Conservation (phyloP, 768 basidiomycete species). For the Auricularia heimuer region DNA sequence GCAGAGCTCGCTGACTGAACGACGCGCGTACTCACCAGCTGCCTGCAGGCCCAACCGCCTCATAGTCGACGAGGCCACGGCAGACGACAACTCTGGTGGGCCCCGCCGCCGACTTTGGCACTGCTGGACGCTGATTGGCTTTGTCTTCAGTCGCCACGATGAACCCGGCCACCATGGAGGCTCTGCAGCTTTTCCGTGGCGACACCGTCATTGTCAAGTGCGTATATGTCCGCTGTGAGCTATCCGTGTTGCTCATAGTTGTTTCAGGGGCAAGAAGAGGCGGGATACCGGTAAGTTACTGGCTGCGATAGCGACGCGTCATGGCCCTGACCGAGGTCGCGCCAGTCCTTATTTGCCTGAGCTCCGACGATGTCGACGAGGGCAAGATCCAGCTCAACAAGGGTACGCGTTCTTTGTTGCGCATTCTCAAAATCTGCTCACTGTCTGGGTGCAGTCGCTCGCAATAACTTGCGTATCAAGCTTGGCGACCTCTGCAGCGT, state of each 20-base stretch:
- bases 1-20: constrained; percentile 12
- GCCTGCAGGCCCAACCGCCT: constrained; percentile 84
- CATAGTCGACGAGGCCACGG: constrained; percentile 87
- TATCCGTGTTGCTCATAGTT: background rate
- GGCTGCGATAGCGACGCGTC: background rate
- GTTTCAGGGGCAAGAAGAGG: constrained; percentile 84
- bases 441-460: constrained; percentile 55
- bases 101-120: background rate
- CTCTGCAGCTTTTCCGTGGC: constrained; percentile 85
- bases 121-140: background rate
- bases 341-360: constrained; percentile 84
- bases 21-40: constrained; percentile 12
- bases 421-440: background rate
- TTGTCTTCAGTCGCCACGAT: constrained; percentile 68
- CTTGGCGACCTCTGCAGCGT: constrained; percentile 94
- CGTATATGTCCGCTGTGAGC: constrained; percentile 12
- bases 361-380: constrained; percentile 94
- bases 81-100: constrained; percentile 93
- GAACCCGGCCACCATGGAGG: constrained; percentile 95
- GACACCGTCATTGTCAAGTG: constrained; percentile 93
- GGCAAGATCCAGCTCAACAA: constrained; percentile 99
- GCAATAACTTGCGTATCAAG: constrained; percentile 96
- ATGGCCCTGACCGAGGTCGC: constrained; percentile 2
- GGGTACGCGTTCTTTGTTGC: constrained; percentile 23
- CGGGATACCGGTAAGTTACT: constrained; percentile 57